phyloP scores from a whole-genome alignment of 495 filamentous ascomycete species.

The Daldinia vernicosa region DNA sequence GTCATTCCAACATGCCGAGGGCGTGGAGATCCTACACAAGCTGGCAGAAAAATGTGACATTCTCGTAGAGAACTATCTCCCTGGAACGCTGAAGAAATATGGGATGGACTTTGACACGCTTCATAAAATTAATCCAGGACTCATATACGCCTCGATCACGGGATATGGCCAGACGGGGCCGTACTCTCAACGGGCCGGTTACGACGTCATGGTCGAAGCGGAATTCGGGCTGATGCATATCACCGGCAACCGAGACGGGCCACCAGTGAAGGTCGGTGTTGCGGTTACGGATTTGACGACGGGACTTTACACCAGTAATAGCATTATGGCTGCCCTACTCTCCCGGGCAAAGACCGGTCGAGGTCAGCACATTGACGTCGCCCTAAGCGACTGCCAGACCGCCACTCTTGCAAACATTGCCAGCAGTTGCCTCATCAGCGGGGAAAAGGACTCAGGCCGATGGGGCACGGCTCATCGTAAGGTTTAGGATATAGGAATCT shows the following conservation, averaged over 20 bases:
- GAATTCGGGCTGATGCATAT: constrained; percentile 99
- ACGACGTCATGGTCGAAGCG: constrained; percentile 99
- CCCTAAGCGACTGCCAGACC: constrained; percentile 92
- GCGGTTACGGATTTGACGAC: constrained; percentile 97
- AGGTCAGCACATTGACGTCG: constrained; percentile 93
- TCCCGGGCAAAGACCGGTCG: constrained; percentile 62
- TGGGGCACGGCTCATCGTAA: constrained; percentile 97
- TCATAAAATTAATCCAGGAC: constrained; percentile 76
- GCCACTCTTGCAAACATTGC: constrained; percentile 93
- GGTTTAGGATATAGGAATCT: constrained; percentile 40
- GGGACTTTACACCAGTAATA: constrained; percentile 95
- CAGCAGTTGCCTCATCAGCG: constrained; percentile 89
- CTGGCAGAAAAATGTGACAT: constrained; percentile 88
- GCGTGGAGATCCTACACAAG: constrained; percentile 84
- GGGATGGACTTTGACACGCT: constrained; percentile 84
- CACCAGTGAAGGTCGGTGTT: constrained; percentile 96
- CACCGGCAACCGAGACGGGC: constrained; percentile 84
- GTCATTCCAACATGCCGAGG: constrained; percentile 84
- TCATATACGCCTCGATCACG: constrained; percentile 74
- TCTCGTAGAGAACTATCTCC: constrained; percentile 96
- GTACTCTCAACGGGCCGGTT: constrained; percentile 87
- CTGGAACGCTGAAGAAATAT: constrained; percentile 90
- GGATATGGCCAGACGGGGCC: constrained; percentile 90
- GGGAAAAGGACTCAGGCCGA: constrained; percentile 83
- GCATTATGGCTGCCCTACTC: constrained; percentile 93